phyloP scores from a whole-genome alignment of 2,329 filamentous ascomycete species.

The Keithomyces neogunnii region DNA sequence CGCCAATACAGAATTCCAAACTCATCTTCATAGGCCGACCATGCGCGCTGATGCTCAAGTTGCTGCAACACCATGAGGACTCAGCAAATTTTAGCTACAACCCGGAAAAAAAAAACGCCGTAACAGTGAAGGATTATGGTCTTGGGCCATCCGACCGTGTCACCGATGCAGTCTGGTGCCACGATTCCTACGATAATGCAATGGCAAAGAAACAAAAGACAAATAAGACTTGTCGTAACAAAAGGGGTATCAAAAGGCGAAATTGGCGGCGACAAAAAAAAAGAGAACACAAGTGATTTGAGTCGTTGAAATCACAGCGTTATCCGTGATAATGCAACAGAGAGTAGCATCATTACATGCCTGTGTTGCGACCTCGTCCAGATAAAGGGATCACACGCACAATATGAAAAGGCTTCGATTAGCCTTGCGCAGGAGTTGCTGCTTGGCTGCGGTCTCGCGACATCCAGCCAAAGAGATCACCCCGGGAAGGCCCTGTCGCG shows the following conservation, averaged over 20 bases:
- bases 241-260: constrained; percentile 8
- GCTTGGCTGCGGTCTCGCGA: constrained; percentile 35
- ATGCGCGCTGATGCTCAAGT: not conserved
- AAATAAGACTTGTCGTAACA: not conserved
- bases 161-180: not conserved
- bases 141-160: too few species aligned
- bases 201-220: not conserved
- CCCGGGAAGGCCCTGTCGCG: constrained; percentile 21
- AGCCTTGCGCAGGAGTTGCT: constrained; percentile 14
- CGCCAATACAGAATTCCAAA: not conserved
- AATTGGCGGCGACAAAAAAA: not conserved
- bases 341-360: not conserved
- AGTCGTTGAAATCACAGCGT: not conserved
- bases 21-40: not conserved
- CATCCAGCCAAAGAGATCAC: constrained; percentile 44
- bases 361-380: too few species aligned
- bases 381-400: not conserved
- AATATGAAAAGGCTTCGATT: not conserved
- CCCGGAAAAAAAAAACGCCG: not conserved
- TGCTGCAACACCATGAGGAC: not conserved
- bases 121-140: not conserved
- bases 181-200: not conserved
- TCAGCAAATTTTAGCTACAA: not conserved
- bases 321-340: not conserved
- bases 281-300: not conserved